These are phyloP conservation scores for Grigorovia humatica DNA, from an alignment of 805 yeast genomes.

Conservation along the genomic window DNA sequence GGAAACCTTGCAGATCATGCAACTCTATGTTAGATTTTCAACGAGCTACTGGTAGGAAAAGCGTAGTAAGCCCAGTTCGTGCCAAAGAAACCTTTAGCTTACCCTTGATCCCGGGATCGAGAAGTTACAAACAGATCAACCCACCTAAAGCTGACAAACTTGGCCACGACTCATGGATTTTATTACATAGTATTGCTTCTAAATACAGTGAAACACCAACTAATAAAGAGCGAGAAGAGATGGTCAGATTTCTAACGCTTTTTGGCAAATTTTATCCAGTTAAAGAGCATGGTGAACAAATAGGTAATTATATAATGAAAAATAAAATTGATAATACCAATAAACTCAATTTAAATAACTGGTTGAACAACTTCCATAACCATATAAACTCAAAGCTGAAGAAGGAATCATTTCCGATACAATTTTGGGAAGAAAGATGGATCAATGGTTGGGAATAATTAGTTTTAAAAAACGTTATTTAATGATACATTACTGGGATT, in stretches of 20 bases:
- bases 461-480: not conserved
- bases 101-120: conserved; percentile 15
- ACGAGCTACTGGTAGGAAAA: conserved; percentile 36
- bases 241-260: conserved; percentile 55
- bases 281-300: conserved; percentile 83
- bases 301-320: conserved; percentile 47
- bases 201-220: conserved; percentile 67
- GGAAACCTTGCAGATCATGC: conserved; percentile 93
- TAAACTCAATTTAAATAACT: conserved; percentile 72
- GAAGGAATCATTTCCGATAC: conserved; percentile 77
- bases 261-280: conserved; percentile 74
- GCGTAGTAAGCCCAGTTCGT: conserved; percentile 3
- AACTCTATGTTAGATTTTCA: conserved; percentile 74
- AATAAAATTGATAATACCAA: conserved; percentile 47
- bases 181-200: conserved; percentile 84
- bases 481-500: not conserved
- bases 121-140: conserved; percentile 38
- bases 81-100: not conserved
- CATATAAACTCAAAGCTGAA: conserved; percentile 82
- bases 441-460: conserved; percentile 73
- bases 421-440: conserved; percentile 91
- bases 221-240: conserved; percentile 51
- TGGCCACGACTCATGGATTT: conserved; percentile 88
- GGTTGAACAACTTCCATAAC: conserved; percentile 95
- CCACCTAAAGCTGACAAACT: conserved; percentile 81